A percentile compares a stretch with the other conserved stretches of the same genome.
Evolutionary conservation across 2,329 filamentous ascomycete species (phyloP).

Genomic region (Pseudogymnoascus sp.): DNA sequence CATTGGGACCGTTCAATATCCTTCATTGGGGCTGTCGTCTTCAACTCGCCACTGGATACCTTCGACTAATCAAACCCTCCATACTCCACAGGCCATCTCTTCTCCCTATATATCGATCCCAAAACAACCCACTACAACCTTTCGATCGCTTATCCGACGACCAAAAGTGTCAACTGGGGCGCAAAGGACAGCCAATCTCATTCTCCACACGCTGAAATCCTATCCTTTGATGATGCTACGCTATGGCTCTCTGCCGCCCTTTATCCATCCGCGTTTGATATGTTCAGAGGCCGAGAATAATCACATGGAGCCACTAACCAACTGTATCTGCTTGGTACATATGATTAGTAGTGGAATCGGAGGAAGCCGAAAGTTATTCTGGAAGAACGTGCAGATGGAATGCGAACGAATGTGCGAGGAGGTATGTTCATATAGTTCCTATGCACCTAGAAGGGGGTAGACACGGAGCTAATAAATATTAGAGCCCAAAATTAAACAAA

Average conservation of each 20-base stretch:
- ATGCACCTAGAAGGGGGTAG: conserved; percentile 1
- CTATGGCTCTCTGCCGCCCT: conserved; percentile 33
- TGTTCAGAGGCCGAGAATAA: conserved; percentile 18
- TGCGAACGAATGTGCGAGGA: conserved; percentile 33
- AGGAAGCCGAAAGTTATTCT: conserved; percentile 35
- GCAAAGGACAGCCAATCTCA: conserved; percentile 30
- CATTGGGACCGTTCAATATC: conserved; percentile 14
- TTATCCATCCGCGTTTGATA: conserved; percentile 32
- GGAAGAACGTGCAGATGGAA: conserved; percentile 36
- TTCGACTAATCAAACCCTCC: conserved; percentile 12
- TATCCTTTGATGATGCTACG: conserved; percentile 34
- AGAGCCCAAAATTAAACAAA: conserved; percentile 27
- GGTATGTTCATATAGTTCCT: conserved; percentile 22
- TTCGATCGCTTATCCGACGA: conserved; percentile 25
- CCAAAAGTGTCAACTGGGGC: conserved; percentile 22
- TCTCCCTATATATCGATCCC: conserved; percentile 21
- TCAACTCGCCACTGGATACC: conserved; percentile 15
- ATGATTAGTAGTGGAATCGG: conserved; percentile 30
- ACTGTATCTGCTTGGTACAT: conserved; percentile 34
- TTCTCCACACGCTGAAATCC: conserved; percentile 34
- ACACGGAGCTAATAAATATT: conserved; percentile 12
- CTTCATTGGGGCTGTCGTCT: conserved; percentile 12
- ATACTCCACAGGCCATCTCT: conserved; percentile 12
- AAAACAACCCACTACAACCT: conserved; percentile 14
- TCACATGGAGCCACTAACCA: conserved; percentile 31